Evolutionary conservation across 495 filamentous ascomycete species (phyloP).

Genomic region (Penicillium steckii): DNA sequence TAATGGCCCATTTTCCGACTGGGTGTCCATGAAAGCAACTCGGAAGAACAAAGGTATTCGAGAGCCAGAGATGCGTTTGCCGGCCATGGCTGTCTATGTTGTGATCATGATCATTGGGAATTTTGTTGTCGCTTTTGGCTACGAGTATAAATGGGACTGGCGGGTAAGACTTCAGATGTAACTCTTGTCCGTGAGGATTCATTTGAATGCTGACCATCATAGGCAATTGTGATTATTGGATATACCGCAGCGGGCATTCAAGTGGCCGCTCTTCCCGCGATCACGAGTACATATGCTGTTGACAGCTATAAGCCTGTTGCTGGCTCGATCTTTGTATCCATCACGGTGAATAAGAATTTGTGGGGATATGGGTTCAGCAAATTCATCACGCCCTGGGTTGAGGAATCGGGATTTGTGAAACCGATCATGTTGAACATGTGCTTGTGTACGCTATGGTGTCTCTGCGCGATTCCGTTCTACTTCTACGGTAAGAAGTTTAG

Average conservation of each 20-base stretch:
- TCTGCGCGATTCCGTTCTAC: conserved; percentile 54
- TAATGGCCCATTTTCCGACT: conserved; percentile 60
- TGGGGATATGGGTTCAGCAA: conserved; percentile 55
- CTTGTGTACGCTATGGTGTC: conserved; percentile 51
- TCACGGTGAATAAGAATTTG: conserved; percentile 62
- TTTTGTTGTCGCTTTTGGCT: conserved; percentile 60
- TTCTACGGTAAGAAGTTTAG: conserved; percentile 56
- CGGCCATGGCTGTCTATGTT: conserved; percentile 59
- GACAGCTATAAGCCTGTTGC: conserved; percentile 64
- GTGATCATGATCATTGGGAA: conserved; percentile 58
- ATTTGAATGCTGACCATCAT: not conserved
- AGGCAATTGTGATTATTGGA: conserved; percentile 50
- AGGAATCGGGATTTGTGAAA: conserved; percentile 34
- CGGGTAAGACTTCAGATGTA: conserved; percentile 24
- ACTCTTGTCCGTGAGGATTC: not conserved
- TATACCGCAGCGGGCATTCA: conserved; percentile 56
- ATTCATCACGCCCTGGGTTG: conserved; percentile 43
- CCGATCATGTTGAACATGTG: conserved; percentile 56
- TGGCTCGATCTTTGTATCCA: conserved; percentile 58
- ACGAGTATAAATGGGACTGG: conserved; percentile 57
- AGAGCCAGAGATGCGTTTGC: conserved; percentile 69
- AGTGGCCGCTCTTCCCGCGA: conserved; percentile 56
- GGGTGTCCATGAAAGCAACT: conserved; percentile 57
- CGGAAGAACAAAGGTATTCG: conserved; percentile 59
- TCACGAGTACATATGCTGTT: conserved; percentile 48